A percentile compares a stretch with the other conserved stretches of the same genome.
Evolutionary conservation across 352 stramenopile genomes (phyloP).

Genomic region (Hyaloperonospora arabidopsidis): DNA sequence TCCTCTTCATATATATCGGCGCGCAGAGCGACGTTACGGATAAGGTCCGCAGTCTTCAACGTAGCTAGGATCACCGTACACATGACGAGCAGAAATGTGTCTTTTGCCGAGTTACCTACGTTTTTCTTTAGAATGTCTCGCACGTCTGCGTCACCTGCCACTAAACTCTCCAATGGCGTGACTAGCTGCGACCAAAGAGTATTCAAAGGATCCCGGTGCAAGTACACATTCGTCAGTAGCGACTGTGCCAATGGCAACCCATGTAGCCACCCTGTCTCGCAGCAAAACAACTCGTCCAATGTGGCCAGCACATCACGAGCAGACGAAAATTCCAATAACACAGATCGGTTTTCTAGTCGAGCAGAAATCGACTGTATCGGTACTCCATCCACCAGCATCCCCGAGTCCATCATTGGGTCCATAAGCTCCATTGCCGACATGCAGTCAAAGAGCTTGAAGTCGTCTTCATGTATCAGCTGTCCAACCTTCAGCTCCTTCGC

Average conservation of each 20-base stretch:
- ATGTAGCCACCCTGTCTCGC: slow-evolving; percentile 73
- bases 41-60: slow-evolving; percentile 69
- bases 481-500: slow-evolving; percentile 76
- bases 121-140: slow-evolving; percentile 24
- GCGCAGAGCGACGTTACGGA: slow-evolving; percentile 79
- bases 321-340: slow-evolving; percentile 59
- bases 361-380: slow-evolving; percentile 48
- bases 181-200: slow-evolving; percentile 56
- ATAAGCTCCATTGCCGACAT: slow-evolving; percentile 93
- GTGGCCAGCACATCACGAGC: slow-evolving; percentile 65
- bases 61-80: slow-evolving; percentile 53
- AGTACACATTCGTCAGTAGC: slow-evolving; percentile 85
- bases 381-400: slow-evolving; percentile 58
- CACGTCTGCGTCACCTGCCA: slow-evolving; percentile 21
- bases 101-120: slow-evolving; percentile 28
- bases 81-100: slow-evolving; percentile 70
- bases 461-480: slow-evolving; percentile 63
- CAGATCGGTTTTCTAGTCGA: slow-evolving; percentile 32
- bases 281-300: slow-evolving; percentile 67
- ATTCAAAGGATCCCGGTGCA: slow-evolving; percentile 66
- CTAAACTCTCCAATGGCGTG: slow-evolving; percentile 23
- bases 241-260: slow-evolving; percentile 83
- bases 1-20: slow-evolving; percentile 96
- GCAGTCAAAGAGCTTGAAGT: slow-evolving; percentile 90
- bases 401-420: slow-evolving; percentile 92